phyloP scores from a whole-genome alignment of 805 yeast species.

The Yamadazyma endophytica region DNA sequence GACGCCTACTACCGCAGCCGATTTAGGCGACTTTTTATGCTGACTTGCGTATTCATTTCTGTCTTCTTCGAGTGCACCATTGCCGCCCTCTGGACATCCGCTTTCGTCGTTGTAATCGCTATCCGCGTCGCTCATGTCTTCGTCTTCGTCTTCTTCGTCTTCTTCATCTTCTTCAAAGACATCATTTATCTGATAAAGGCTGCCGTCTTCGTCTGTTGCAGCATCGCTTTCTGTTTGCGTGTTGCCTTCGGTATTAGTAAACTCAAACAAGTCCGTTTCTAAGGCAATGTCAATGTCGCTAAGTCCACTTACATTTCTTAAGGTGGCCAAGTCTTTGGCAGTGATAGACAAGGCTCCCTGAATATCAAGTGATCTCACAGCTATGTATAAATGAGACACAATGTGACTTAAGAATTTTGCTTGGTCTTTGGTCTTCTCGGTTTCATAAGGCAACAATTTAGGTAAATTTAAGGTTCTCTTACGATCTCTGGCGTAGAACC shows the following conservation, averaged over 20 bases:
- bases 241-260: slow-evolving; percentile 10
- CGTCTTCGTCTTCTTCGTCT: slow-evolving; percentile 17
- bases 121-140: slow-evolving; percentile 8
- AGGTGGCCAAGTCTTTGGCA: slow-evolving; percentile 59
- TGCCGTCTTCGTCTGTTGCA: slow-evolving; percentile 4
- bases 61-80: slow-evolving; percentile 30
- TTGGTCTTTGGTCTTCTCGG: slow-evolving; percentile 65
- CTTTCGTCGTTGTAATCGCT: slow-evolving; percentile 39
- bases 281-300: slow-evolving; percentile 45
- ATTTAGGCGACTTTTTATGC: slow-evolving; percentile 58
- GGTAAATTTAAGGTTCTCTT: slow-evolving; percentile 42
- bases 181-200: slow-evolving; percentile 2
- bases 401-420: slow-evolving; percentile 74
- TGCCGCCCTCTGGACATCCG: slow-evolving; percentile 34
- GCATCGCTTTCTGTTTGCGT: not conserved
- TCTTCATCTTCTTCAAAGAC: slow-evolving; percentile 8
- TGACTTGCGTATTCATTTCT: slow-evolving; percentile 39
- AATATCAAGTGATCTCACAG: slow-evolving; percentile 69
- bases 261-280: slow-evolving; percentile 49
- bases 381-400: slow-evolving; percentile 73
- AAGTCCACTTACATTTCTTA: slow-evolving; percentile 24
- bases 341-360: slow-evolving; percentile 66
- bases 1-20: slow-evolving; percentile 71
- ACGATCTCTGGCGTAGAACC: slow-evolving; percentile 33
- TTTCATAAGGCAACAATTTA: slow-evolving; percentile 63